Conservation (phyloP, 768 basidiomycete species). For the Boletus vinaceobasis region DNA sequence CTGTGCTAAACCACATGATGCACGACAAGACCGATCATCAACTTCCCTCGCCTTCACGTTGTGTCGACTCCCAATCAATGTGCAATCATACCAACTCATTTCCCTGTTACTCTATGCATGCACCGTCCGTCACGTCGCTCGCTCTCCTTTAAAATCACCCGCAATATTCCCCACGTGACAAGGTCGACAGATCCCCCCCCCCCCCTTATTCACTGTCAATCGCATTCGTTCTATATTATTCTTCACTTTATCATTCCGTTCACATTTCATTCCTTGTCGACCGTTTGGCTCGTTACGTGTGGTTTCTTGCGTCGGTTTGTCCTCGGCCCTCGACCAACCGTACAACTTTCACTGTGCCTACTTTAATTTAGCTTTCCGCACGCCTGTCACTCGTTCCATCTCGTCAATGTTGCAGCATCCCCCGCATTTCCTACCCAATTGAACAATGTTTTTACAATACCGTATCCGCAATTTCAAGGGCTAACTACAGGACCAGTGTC, state of each 20-base stretch:
- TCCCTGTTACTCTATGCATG: constrained; percentile 55
- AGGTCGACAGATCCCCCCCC: constrained; percentile 52
- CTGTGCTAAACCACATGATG: constrained; percentile 22
- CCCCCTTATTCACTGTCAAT: constrained; percentile 36
- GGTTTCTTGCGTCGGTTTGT: constrained; percentile 33
- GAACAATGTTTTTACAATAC: constrained; percentile 40
- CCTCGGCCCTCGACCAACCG: constrained; percentile 20
- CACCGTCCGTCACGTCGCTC: constrained; percentile 49
- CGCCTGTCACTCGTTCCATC: constrained; percentile 30
- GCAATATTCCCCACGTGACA: constrained; percentile 47
- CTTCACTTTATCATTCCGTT: constrained; percentile 71
- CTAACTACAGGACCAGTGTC: constrained; percentile 25
- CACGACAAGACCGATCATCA: constrained; percentile 5
- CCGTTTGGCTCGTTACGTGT: constrained; percentile 34
- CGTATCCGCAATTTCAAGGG: constrained; percentile 30
- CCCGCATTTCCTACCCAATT: constrained; percentile 35
- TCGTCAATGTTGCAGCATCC: constrained; percentile 47
- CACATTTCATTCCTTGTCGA: constrained; percentile 33
- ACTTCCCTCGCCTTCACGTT: constrained; percentile 10
- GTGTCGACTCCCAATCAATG: constrained; percentile 26
- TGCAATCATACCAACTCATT: constrained; percentile 43
- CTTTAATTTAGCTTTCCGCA: constrained; percentile 30
- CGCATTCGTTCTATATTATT: constrained; percentile 76
- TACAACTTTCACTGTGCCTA: constrained; percentile 31
- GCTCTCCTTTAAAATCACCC: constrained; percentile 39